These are phyloP conservation scores for Taiwanofungus camphoratus DNA, from an alignment of 1,284 basidiomycete species.

Conservation along the genomic window DNA sequence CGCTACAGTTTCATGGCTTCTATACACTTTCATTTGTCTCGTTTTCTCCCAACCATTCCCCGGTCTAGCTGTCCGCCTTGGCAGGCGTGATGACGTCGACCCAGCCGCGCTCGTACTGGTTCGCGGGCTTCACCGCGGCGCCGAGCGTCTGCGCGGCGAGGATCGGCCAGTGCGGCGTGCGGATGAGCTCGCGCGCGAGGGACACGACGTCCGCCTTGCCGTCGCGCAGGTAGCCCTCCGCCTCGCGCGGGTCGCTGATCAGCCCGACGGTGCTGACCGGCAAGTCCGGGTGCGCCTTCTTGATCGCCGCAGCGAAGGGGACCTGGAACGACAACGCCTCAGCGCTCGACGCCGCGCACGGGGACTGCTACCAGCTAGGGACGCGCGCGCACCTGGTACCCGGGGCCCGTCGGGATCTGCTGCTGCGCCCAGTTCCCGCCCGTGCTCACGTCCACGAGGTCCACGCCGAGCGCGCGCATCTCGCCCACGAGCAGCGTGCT, in stretches of 20 bases:
- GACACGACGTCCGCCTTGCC: slow-evolving; percentile 68
- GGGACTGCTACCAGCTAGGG: too few relatives aligned
- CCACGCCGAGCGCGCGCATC: slow-evolving; percentile 58
- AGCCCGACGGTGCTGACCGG: slow-evolving; percentile 67
- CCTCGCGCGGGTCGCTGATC: slow-evolving; percentile 60
- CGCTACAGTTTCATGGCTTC: too few relatives aligned
- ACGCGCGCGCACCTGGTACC: slow-evolving; percentile 53
- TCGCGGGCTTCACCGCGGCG: slow-evolving; percentile 53
- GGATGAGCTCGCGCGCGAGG: slow-evolving; percentile 60
- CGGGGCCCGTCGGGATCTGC: slow-evolving; percentile 51
- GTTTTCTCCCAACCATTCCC: not conserved
- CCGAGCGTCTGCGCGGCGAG: slow-evolving; percentile 51
- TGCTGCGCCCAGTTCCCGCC: slow-evolving; percentile 66
- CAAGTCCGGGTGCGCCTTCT: slow-evolving; percentile 53
- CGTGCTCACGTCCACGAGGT: slow-evolving; percentile 66
- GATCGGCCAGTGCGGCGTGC: slow-evolving; percentile 53
- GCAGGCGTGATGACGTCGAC: slow-evolving; percentile 36
- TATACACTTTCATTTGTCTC: not conserved
- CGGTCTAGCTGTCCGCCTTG: not conserved
- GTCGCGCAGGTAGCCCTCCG: slow-evolving; percentile 59
- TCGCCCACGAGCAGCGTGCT: slow-evolving; percentile 53
- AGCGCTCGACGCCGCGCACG: too few relatives aligned
- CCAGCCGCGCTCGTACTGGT: slow-evolving; percentile 65
- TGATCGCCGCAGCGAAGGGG: slow-evolving; percentile 65
- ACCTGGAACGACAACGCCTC: slow-evolving; percentile 36